Evolutionary conservation across 1,284 basidiomycete genomes (phyloP).

Genomic region (Ceratobasidium sp.): DNA sequence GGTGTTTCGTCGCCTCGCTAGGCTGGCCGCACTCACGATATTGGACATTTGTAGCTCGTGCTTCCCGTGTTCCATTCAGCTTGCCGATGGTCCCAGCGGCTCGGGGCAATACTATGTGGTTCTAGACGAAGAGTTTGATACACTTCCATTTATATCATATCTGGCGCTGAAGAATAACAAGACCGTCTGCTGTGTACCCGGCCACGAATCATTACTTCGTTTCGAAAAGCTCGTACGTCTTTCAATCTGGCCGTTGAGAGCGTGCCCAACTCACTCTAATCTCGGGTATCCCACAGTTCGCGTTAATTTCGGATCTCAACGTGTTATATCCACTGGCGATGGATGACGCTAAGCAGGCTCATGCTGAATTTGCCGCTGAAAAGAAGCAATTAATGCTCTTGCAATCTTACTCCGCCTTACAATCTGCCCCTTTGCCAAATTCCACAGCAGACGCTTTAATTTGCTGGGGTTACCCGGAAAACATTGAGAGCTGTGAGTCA

Average conservation of each 20-base stretch:
- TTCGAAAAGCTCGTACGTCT: conserved; percentile 19
- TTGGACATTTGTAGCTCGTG: neutral
- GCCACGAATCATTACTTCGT: neutral
- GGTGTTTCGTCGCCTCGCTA: too few relatives aligned
- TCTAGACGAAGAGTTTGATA: conserved; percentile 16
- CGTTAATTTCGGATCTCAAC: neutral
- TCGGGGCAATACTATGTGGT: conserved; percentile 3
- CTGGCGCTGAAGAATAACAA: conserved; percentile 6
- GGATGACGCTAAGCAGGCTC: neutral
- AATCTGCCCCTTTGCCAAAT: neutral
- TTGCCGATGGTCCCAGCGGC: neutral
- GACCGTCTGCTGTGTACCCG: neutral
- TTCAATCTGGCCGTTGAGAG: too few relatives aligned
- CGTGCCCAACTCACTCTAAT: neutral
- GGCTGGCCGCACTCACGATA: too few relatives aligned
- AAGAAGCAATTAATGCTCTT: neutral
- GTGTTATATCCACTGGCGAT: neutral
- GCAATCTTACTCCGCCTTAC: neutral
- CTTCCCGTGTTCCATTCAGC: neutral
- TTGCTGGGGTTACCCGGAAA: neutral
- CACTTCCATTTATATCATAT: conserved; percentile 7
- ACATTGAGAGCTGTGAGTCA: neutral
- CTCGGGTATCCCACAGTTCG: neutral
- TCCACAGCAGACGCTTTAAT: neutral
- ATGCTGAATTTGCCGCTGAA: neutral